Conservation (phyloP, 2,329 filamentous ascomycete species). For the Nothopassalora personata region DNA sequence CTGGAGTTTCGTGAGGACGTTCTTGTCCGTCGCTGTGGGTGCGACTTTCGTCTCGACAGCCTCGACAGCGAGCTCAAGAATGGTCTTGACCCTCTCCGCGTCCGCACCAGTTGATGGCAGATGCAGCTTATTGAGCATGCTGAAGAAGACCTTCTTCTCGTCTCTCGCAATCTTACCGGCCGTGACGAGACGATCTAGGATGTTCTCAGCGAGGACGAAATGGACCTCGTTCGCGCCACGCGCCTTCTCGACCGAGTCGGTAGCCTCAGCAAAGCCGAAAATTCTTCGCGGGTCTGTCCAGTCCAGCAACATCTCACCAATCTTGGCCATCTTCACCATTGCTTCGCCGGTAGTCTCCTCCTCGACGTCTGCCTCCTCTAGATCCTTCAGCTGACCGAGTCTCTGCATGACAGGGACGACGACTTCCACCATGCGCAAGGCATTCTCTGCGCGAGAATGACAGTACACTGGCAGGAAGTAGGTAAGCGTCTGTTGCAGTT, state of each 20-base stretch:
- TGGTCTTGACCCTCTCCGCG: constrained; percentile 30
- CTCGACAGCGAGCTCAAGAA: constrained; percentile 45
- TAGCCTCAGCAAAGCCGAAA: constrained; percentile 35
- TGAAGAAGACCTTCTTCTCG: constrained; percentile 75
- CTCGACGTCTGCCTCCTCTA: constrained; percentile 50
- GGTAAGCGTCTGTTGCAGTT: constrained; percentile 76
- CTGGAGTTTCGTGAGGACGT: constrained; percentile 52
- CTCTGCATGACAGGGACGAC: constrained; percentile 69
- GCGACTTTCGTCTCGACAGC: constrained; percentile 47
- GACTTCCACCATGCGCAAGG: constrained; percentile 71
- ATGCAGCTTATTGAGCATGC: constrained; percentile 76
- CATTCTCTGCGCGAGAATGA: constrained; percentile 77
- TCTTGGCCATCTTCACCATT: constrained; percentile 68
- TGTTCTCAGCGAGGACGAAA: constrained; percentile 68
- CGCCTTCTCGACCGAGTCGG: constrained; percentile 12
- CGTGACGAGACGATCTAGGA: constrained; percentile 67
- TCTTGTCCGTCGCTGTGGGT: constrained; percentile 48
- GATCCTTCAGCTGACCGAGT: constrained; percentile 44
- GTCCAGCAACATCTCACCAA: constrained; percentile 79
- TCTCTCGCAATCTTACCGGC: constrained; percentile 59
- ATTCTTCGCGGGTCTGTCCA: constrained; percentile 91
- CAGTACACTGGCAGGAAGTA: constrained; percentile 96
- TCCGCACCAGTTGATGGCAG: constrained; percentile 53
- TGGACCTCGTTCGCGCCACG: constrained; percentile 52
- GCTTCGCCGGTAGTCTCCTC: constrained; percentile 63